Evolutionary conservation across 164 flowering plant genomes (phyloP).

Genomic region (Pachysandra terminalis): DNA sequence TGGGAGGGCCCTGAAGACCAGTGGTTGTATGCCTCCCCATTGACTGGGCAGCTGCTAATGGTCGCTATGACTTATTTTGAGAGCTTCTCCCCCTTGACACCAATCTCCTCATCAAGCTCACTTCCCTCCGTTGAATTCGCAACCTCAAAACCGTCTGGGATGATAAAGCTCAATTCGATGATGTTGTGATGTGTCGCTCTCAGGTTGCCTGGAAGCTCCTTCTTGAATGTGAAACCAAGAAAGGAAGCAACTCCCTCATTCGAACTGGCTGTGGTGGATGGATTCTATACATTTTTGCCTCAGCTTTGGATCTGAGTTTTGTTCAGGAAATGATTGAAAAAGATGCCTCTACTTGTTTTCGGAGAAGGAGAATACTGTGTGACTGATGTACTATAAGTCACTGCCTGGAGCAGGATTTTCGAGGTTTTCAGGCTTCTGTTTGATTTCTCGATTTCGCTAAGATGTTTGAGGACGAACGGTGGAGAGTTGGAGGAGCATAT

Average conservation of each 20-base stretch:
- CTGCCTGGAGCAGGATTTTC: constrained; percentile 70
- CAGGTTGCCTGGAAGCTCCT: constrained; percentile 60
- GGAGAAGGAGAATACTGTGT: constrained; percentile 94
- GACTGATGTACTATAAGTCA: constrained; percentile 79
- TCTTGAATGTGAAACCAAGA: constrained; percentile 41
- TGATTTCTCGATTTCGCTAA: constrained; percentile 36
- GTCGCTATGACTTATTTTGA: constrained; percentile 64
- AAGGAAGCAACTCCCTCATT: constrained; percentile 50
- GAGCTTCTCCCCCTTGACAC: constrained; percentile 82
- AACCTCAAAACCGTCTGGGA: constrained; percentile 95
- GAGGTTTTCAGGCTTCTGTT: constrained; percentile 74
- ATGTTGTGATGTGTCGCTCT: constrained; percentile 59
- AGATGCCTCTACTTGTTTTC: constrained; percentile 70
- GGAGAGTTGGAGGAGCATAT: constrained; percentile 26
- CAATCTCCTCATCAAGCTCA: constrained; percentile 83
- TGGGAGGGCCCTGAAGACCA: constrained; percentile 98
- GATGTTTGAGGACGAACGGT: constrained; percentile 18
- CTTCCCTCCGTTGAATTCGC: constrained; percentile 82
- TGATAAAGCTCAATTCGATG: constrained; percentile 52
- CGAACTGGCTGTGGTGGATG: constrained; percentile 93
- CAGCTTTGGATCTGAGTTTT: constrained; percentile 78
- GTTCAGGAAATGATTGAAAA: constrained; percentile 51
- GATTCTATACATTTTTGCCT: constrained; percentile 94
- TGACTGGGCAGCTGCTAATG: constrained; percentile 90
- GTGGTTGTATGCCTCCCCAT: constrained; percentile 95